Evolutionary conservation across 2,329 filamentous ascomycete genomes (phyloP).

Genomic region (Capronia coronata): DNA sequence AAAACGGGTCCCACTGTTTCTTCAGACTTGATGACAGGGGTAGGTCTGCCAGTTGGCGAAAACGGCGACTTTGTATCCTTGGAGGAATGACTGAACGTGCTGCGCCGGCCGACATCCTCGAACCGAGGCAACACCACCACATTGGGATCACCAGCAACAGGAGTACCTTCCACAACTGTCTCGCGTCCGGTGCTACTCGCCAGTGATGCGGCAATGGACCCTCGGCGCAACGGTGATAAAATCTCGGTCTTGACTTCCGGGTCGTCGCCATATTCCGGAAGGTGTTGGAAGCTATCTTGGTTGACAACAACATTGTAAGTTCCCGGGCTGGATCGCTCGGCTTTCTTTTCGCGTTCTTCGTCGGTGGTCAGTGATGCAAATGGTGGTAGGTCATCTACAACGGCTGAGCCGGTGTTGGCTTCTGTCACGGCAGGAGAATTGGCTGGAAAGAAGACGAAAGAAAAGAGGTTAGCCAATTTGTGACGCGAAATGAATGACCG

Average conservation of each 20-base stretch:
- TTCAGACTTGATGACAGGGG: conserved; percentile 17
- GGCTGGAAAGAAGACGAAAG: conserved; percentile 23
- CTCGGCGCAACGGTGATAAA: conserved; percentile 26
- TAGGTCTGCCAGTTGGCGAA: conserved; percentile 27
- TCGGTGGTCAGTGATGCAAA: conserved; percentile 50
- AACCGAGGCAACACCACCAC: conserved; percentile 47
- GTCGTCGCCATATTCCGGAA: conserved; percentile 46
- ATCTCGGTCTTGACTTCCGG: conserved; percentile 30
- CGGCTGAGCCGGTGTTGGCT: conserved; percentile 31
- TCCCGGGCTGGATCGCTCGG: conserved; percentile 45
- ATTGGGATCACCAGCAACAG: conserved; percentile 40
- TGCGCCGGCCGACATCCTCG: conserved; percentile 40
- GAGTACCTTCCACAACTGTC: conserved; percentile 24
- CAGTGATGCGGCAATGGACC: conserved; percentile 30
- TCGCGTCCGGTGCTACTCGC: conserved; percentile 31
- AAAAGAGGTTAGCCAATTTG: conserved; percentile 9
- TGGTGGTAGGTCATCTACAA: conserved; percentile 46
- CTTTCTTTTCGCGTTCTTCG: conserved; percentile 54
- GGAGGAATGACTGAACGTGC: conserved; percentile 29
- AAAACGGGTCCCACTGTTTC: conserved; percentile 14
- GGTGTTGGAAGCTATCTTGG: conserved; percentile 47
- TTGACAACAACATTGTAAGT: conserved; percentile 52
- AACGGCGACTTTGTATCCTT: conserved; percentile 33
- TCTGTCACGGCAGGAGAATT: conserved; percentile 31
- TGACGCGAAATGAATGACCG: conserved; percentile 4